Evolutionary conservation across 192 early-diverging fungal genomes (phyloP).

Genomic region (Piromyces finnis): DNA sequence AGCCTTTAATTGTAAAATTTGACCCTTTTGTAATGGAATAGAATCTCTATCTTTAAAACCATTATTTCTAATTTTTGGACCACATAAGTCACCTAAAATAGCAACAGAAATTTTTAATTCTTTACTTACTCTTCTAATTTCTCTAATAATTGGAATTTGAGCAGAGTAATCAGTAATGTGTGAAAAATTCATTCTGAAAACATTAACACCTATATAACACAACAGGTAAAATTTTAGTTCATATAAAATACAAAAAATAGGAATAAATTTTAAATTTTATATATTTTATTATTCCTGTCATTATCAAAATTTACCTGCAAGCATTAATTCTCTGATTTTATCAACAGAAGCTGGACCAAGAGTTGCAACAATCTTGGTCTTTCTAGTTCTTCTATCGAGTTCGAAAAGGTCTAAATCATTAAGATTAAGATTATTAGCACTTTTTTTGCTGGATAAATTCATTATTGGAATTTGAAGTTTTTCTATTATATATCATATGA

Average conservation of each 20-base stretch:
- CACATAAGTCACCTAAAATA: slow-evolving; percentile 28
- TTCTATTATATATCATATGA: no score
- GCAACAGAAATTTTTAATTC: slow-evolving; percentile 21
- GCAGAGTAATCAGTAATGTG: slow-evolving; percentile 20
- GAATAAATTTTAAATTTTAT: no score
- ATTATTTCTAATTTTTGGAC: slow-evolving; percentile 35
- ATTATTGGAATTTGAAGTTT: neutral
- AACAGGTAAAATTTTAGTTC: no score
- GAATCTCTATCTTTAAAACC: slow-evolving; percentile 15
- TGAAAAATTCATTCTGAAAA: slow-evolving; percentile 31
- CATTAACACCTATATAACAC: slow-evolving; percentile 16
- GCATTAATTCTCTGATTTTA: slow-evolving; percentile 23
- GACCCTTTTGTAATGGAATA: slow-evolving; percentile 9
- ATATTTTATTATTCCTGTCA: neutral
- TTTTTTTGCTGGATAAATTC: neutral
- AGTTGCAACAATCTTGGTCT: slow-evolving; percentile 25
- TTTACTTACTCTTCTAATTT: slow-evolving; percentile 18
- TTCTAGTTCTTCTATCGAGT: slow-evolving; percentile 1
- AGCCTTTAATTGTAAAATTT: slow-evolving; percentile 4
- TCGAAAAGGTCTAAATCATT: neutral
- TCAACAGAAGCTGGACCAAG: slow-evolving; percentile 29
- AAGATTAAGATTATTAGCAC: neutral
- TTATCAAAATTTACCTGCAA: slow-evolving; percentile 10
- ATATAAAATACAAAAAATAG: no score
- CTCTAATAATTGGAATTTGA: slow-evolving; percentile 20